Percentiles rank a stretch among this genome's conserved stretches.
phyloP scores from a whole-genome alignment of 2,329 filamentous ascomycete species.

The Ophiocordyceps australis region DNA sequence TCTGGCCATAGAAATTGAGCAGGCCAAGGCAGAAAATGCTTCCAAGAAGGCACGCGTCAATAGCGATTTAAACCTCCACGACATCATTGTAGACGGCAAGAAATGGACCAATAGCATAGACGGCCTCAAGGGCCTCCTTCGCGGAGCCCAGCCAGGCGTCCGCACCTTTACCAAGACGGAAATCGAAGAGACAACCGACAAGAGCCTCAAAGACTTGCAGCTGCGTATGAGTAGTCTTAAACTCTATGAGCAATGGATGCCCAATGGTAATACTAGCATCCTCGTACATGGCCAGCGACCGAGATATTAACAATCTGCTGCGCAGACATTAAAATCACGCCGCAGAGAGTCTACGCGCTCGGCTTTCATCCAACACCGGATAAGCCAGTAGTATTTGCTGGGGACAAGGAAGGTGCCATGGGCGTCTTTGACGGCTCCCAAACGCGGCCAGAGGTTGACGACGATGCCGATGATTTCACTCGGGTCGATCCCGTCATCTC shows the following conservation, averaged over 20 bases:
- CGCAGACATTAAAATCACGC: constrained; percentile 75
- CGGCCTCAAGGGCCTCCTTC: constrained; percentile 38
- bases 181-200: constrained; percentile 60
- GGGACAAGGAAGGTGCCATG: constrained; percentile 82
- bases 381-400: constrained; percentile 80
- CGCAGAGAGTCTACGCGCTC: constrained; percentile 72
- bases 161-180: constrained; percentile 78
- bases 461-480: constrained; percentile 49
- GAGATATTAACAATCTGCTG: background rate
- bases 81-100: constrained; percentile 65
- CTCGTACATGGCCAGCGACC: background rate
- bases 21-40: too few species aligned
- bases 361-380: constrained; percentile 74
- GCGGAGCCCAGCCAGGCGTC: constrained; percentile 60
- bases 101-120: constrained; percentile 53
- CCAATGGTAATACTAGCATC: constrained; percentile 37
- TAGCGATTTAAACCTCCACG: constrained; percentile 49
- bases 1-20: too few species aligned
- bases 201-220: constrained; percentile 53
- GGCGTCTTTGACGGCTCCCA: constrained; percentile 85
- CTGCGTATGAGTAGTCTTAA: constrained; percentile 60
- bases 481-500: constrained; percentile 61
- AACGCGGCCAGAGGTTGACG: constrained; percentile 35
- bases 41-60: constrained; percentile 38
- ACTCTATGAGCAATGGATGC: constrained; percentile 70